Percentiles rank a stretch among this genome's conserved stretches.
These are phyloP conservation scores for Paspalum notatum DNA, from an alignment of 176 grass and related monocot genomes.

Conservation along the genomic window DNA sequence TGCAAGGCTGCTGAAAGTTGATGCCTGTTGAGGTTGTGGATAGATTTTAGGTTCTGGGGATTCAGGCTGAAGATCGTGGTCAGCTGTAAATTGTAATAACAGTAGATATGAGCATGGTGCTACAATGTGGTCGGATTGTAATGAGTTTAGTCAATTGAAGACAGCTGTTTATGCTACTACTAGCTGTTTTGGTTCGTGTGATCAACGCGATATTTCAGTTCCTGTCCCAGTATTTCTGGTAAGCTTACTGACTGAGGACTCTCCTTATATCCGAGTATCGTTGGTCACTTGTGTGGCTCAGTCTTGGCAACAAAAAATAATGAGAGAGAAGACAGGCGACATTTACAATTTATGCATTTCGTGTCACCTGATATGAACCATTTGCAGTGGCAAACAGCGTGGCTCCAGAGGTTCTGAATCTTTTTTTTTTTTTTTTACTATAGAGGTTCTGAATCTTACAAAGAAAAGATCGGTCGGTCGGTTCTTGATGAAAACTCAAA, in stretches of 20 bases:
- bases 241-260: neutral
- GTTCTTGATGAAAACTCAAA: neutral
- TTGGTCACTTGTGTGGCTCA: neutral
- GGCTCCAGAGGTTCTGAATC: too few relatives aligned
- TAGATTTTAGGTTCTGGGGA: constrained; percentile 27
- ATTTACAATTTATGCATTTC: neutral
- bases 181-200: neutral
- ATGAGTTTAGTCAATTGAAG: constrained; percentile 13
- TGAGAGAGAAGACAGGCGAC: neutral
- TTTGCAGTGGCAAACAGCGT: neutral
- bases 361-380: neutral
- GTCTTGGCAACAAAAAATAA: too few relatives aligned
- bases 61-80: constrained; percentile 7
- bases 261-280: neutral
- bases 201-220: neutral
- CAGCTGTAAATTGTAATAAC: constrained; percentile 47
- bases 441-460: neutral
- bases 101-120: neutral
- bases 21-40: neutral
- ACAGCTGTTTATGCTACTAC: neutral
- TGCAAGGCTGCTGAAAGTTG: constrained; percentile 64
- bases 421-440: too few relatives aligned
- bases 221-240: neutral
- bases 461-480: neutral
- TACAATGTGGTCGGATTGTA: neutral